A percentile compares a stretch with the other conserved stretches of the same genome.
phyloP scores from a whole-genome alignment of 495 filamentous ascomycete species.

The Tuber aestivum region DNA sequence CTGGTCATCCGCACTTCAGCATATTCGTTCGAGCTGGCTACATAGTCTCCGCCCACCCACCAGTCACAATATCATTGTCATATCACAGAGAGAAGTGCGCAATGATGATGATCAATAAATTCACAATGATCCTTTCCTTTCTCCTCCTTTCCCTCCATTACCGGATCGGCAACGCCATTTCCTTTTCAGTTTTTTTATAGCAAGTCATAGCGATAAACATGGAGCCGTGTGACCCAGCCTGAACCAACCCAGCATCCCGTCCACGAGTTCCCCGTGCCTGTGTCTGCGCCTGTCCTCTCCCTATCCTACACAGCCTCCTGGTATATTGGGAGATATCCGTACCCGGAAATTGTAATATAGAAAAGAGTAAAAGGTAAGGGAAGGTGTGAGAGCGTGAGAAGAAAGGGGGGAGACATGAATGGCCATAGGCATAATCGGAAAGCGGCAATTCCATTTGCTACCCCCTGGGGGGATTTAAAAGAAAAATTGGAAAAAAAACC shows the following conservation, averaged over 20 bases:
- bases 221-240: background rate
- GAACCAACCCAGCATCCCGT: background rate
- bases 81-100: background rate
- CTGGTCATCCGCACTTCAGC: background rate
- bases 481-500: background rate
- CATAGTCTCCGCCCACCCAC: background rate
- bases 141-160: background rate
- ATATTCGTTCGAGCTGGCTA: background rate
- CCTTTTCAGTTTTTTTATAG: background rate
- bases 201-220: background rate
- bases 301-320: background rate
- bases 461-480: background rate
- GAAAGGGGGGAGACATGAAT: background rate
- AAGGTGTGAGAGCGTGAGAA: conserved; percentile 1
- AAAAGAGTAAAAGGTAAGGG: conserved; percentile 6
- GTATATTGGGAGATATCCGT: background rate
- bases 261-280: background rate
- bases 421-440: background rate
- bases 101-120: background rate
- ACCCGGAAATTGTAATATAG: background rate
- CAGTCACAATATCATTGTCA: background rate
- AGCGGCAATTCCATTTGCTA: background rate
- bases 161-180: background rate
- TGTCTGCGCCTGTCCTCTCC: background rate
- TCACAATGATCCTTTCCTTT: background rate